Conservation (phyloP, 257 asterid species). For the Solanum lycopersicoides region DNA sequence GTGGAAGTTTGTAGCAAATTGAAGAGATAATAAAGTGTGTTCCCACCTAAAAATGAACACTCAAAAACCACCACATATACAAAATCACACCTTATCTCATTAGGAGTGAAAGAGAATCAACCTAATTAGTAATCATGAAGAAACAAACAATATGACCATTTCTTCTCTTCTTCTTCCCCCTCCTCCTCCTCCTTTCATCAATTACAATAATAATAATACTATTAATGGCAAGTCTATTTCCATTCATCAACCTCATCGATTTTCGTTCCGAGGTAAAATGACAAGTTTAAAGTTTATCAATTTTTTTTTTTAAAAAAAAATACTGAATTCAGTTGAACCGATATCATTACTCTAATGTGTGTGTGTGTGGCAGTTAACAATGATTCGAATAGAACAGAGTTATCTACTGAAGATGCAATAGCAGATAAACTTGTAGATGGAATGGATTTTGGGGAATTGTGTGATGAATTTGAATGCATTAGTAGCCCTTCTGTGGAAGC, state of each 20-base stretch:
- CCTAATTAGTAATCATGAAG: not conserved
- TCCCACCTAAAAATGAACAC: not conserved
- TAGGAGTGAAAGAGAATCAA: not conserved
- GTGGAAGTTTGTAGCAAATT: too few species aligned
- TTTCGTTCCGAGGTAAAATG: not conserved
- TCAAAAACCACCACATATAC: not conserved
- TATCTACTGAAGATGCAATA: constrained; percentile 17
- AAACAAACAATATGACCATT: not conserved
- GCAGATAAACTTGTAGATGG: constrained; percentile 65
- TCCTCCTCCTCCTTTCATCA: not conserved
- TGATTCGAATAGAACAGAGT: constrained; percentile 38
- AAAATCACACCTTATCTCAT: not conserved
- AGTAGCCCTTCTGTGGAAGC: constrained; percentile 89
- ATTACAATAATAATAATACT: not conserved
- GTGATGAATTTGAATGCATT: constrained; percentile 83
- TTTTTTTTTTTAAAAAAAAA: too few species aligned
- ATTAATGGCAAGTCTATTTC: not conserved
- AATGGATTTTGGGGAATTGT: constrained; percentile 83
- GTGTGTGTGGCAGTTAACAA: constrained; percentile 40
- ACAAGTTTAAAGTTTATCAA: not conserved
- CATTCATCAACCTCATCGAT: not conserved
- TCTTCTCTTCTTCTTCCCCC: not conserved
- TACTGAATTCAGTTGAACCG: not conserved
- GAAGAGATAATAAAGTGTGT: not conserved
- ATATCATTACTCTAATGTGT: not conserved